Evolutionary conservation across 2,329 filamentous ascomycete species (phyloP).

Genomic region (Chalaropsis thielavioides): DNA sequence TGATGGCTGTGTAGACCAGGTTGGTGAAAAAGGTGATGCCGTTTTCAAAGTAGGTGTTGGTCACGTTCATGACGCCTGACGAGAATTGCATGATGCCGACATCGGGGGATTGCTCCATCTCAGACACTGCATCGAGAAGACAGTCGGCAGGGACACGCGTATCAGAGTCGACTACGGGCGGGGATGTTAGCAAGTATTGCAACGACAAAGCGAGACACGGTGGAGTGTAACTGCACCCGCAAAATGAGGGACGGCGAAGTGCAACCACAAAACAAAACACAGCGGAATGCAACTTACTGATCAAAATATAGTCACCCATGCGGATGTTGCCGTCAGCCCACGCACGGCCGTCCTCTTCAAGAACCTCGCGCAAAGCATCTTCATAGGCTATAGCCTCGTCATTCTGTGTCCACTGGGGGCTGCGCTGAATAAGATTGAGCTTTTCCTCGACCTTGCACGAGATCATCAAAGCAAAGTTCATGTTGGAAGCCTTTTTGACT

Average conservation of each 20-base stretch:
- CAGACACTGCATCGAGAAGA: constrained; percentile 62
- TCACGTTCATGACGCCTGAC: constrained; percentile 66
- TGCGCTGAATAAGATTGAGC: constrained; percentile 41
- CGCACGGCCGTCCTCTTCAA: constrained; percentile 53
- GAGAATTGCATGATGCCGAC: constrained; percentile 68
- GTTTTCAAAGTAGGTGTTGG: constrained; percentile 57
- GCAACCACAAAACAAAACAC: too few relatives aligned
- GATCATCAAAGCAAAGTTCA: constrained; percentile 56
- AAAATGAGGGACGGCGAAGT: too few relatives aligned
- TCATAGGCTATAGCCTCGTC: constrained; percentile 56
- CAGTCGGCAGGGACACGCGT: constrained; percentile 66
- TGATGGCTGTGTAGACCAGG: constrained; percentile 62
- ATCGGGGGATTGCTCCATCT: constrained; percentile 67
- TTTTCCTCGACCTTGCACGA: constrained; percentile 58
- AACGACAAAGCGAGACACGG: too few relatives aligned
- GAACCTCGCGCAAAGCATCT: constrained; percentile 47
- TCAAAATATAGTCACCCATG: constrained; percentile 66
- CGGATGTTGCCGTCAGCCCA: constrained; percentile 80
- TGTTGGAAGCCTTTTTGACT: constrained; percentile 56
- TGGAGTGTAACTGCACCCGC: too few relatives aligned
- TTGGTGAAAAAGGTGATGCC: constrained; percentile 60
- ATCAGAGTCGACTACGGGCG: constrained; percentile 48
- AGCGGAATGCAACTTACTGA: constrained; percentile 11
- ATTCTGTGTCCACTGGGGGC: constrained; percentile 49
- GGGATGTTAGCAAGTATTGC: too few relatives aligned